Conservation (phyloP, 176 grass and related monocot species). For the Avena eriantha region DNA sequence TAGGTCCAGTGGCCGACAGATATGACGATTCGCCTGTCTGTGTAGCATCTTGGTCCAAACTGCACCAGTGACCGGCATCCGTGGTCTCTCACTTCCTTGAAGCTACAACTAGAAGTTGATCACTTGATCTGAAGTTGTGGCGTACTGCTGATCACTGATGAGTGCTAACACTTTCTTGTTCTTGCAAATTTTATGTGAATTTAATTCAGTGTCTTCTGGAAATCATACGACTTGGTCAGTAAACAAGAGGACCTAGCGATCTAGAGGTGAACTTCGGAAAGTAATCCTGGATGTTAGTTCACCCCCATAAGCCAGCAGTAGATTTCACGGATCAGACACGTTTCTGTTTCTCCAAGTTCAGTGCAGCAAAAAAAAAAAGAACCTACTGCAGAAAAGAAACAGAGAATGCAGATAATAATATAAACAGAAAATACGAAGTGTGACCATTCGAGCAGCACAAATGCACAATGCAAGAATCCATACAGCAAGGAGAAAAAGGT, state of each 20-base stretch:
- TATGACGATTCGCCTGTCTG: constrained; percentile 1
- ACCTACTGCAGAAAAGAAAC: too few relatives aligned
- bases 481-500: too few relatives aligned
- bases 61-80: neutral
- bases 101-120: neutral
- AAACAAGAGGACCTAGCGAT: neutral
- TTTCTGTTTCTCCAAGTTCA: neutral
- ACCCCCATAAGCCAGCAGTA: neutral
- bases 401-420: too few relatives aligned
- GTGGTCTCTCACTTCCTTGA: neutral
- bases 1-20: constrained; percentile 6
- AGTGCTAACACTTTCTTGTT: neutral
- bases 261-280: neutral
- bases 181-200: neutral
- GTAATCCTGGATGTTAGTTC: neutral
- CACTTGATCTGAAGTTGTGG: neutral
- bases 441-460: too few relatives aligned
- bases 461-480: too few relatives aligned
- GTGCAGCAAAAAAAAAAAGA: neutral
- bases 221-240: neutral
- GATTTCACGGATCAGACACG: neutral
- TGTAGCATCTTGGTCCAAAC: constrained; percentile 10
- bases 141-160: neutral
- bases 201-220: neutral
- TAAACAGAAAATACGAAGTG: too few relatives aligned